These are phyloP conservation scores for Naganishia friedmannii DNA, from an alignment of 768 basidiomycete genomes.

Conservation along the genomic window DNA sequence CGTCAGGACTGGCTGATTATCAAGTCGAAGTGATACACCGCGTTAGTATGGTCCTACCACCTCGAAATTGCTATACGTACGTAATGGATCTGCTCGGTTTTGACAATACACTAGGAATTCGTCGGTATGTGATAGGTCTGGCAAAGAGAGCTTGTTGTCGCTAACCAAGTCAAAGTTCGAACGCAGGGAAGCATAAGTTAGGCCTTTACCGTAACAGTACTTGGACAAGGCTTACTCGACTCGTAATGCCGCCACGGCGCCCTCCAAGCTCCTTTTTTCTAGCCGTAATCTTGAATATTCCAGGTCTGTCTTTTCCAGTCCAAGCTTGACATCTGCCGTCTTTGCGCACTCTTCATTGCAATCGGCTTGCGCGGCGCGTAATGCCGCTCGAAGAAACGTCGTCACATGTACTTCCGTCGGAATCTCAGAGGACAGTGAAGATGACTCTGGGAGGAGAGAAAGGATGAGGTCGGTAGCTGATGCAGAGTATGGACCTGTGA, in stretches of 20 bases:
- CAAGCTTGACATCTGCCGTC: constrained; percentile 12
- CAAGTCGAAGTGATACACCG: background rate
- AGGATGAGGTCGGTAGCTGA: constrained; percentile 14
- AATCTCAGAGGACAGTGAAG: background rate
- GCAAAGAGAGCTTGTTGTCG: background rate
- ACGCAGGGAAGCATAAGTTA: too few relatives aligned
- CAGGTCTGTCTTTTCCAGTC: constrained; percentile 3
- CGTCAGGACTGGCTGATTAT: constrained; percentile 1
- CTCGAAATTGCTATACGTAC: background rate
- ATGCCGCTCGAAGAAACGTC: constrained; percentile 2
- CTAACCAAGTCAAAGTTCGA: background rate
- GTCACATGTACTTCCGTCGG: constrained; percentile 6
- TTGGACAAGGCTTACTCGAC: constrained; percentile 2
- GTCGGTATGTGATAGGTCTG: constrained; percentile 4
- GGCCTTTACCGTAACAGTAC: background rate
- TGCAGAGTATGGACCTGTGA: constrained; percentile 17
- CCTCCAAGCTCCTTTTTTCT: constrained; percentile 10
- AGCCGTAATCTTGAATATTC: constrained; percentile 18
- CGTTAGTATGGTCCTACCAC: background rate
- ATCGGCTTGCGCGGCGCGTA: background rate
- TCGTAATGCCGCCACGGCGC: background rate
- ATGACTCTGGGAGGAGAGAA: constrained; percentile 15
- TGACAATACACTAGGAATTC: constrained; percentile 13
- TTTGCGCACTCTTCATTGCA: constrained; percentile 13
- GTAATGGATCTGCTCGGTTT: constrained; percentile 8